Conservation (phyloP, 306 rosid species). For the Castanospermum australe region DNA sequence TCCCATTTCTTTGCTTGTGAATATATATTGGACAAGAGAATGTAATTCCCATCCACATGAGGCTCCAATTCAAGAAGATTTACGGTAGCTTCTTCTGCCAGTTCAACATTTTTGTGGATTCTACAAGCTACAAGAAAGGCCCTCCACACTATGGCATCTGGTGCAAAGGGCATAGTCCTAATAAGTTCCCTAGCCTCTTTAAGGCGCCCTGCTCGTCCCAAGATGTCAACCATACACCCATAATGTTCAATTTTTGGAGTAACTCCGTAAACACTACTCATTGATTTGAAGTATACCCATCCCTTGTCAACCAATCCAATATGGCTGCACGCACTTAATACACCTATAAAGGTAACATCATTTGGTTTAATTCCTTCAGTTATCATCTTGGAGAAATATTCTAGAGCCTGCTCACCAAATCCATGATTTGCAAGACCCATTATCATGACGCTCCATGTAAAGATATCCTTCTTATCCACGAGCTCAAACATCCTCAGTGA, state of each 20-base stretch:
- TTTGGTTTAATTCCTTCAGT: slow-evolving; percentile 20
- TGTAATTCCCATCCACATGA: slow-evolving; percentile 17
- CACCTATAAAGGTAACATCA: slow-evolving; percentile 29
- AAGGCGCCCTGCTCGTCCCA: slow-evolving; percentile 30
- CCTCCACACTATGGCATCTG: slow-evolving; percentile 29
- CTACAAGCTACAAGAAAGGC: slow-evolving; percentile 31
- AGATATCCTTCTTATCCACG: slow-evolving; percentile 12
- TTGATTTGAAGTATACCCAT: slow-evolving; percentile 26
- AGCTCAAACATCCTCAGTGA: slow-evolving; percentile 5
- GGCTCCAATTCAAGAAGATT: slow-evolving; percentile 30
- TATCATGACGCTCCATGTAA: slow-evolving; percentile 27
- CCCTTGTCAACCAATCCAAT: slow-evolving; percentile 20
- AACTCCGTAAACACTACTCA: slow-evolving; percentile 2
- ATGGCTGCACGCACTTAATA: slow-evolving; percentile 33
- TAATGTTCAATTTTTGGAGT: slow-evolving; percentile 23
- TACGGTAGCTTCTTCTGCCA: slow-evolving; percentile 17
- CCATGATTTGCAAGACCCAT: slow-evolving; percentile 32
- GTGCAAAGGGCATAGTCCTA: slow-evolving; percentile 23
- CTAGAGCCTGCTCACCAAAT: slow-evolving; percentile 16
- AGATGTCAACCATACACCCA: slow-evolving; percentile 27
- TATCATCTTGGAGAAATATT: slow-evolving; percentile 22
- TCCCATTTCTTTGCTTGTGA: slow-evolving; percentile 32
- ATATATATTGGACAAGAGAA: slow-evolving; percentile 33
- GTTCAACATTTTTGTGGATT: slow-evolving; percentile 31
- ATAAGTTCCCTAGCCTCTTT: slow-evolving; percentile 17